Percentiles rank a stretch among this genome's conserved stretches.
phyloP scores from a whole-genome alignment of 2,329 filamentous ascomycete genomes.

The Sporothrix brasiliensis region DNA sequence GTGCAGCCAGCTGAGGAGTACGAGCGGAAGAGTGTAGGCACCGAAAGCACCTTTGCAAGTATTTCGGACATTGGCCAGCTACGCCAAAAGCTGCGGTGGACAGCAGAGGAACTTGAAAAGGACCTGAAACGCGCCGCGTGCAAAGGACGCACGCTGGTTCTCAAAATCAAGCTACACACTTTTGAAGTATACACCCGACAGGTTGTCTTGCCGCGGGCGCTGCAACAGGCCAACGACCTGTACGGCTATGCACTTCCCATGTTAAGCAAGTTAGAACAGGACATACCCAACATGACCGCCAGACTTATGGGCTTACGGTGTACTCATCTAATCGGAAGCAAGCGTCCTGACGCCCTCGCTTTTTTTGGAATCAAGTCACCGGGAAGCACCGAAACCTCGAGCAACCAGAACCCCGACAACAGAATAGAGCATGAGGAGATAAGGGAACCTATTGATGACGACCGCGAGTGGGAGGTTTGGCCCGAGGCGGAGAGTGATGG shows the following conservation, averaged over 20 bases:
- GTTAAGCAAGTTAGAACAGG: constrained; percentile 78
- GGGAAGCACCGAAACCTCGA: not conserved
- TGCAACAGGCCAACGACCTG: constrained; percentile 75
- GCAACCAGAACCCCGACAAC: constrained; percentile 34
- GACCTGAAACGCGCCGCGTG: constrained; percentile 78
- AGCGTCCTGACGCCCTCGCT: constrained; percentile 72
- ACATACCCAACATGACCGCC: constrained; percentile 76
- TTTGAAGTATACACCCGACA: constrained; percentile 91
- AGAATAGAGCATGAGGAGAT: constrained; percentile 40
- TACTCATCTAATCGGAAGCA: constrained; percentile 83
- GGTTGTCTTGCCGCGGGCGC: constrained; percentile 69
- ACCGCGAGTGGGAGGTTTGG: constrained; percentile 67
- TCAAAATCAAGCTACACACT: constrained; percentile 93
- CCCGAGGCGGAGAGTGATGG: constrained; percentile 63
- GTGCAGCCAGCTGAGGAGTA: constrained; percentile 87
- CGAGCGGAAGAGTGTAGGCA: constrained; percentile 90
- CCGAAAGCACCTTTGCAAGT: constrained; percentile 87
- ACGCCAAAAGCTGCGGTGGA: constrained; percentile 75
- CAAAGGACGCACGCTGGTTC: constrained; percentile 85
- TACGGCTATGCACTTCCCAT: constrained; percentile 83
- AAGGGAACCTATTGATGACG: constrained; percentile 40
- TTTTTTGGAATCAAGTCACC: constrained; percentile 72
- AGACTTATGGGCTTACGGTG: constrained; percentile 87
- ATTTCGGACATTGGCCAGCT: constrained; percentile 70
- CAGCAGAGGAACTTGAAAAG: constrained; percentile 82